These are phyloP conservation scores for Diaporthe citrichinensis DNA, from an alignment of 2,329 filamentous ascomycete species.

Conservation along the genomic window DNA sequence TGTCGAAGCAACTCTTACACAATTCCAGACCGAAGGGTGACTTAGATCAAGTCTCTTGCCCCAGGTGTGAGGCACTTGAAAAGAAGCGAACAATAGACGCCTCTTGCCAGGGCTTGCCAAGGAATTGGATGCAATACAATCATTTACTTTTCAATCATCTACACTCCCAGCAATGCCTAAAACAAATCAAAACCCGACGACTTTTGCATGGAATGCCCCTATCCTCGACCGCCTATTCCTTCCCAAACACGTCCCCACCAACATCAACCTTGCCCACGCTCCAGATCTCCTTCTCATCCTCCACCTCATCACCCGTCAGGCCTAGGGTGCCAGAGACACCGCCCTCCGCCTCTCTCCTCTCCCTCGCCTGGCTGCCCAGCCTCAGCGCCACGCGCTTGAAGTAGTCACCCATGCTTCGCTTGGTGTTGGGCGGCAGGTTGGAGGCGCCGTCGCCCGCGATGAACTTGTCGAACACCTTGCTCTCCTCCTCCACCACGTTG, in stretches of 20 bases:
- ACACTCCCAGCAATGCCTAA: slow-evolving; percentile 29
- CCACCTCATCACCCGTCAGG: slow-evolving; percentile 88
- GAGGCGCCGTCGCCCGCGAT: slow-evolving; percentile 76
- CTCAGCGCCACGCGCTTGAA: slow-evolving; percentile 93
- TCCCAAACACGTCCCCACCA: slow-evolving; percentile 70
- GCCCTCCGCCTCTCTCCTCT: slow-evolving; percentile 92
- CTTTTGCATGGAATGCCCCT: slow-evolving; percentile 1
- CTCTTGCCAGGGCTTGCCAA: no score
- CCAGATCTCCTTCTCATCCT: slow-evolving; percentile 97
- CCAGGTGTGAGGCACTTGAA: background rate
- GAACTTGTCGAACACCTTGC: slow-evolving; percentile 91
- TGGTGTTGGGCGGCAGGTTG: slow-evolving; percentile 77
- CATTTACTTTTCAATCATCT: slow-evolving; percentile 27
- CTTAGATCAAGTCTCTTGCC: background rate
- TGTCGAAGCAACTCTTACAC: background rate
- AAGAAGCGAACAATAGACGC: background rate
- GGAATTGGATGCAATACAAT: background rate
- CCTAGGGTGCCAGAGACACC: slow-evolving; percentile 84
- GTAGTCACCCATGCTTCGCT: slow-evolving; percentile 95
- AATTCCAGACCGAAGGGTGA: background rate
- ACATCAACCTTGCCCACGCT: slow-evolving; percentile 92
- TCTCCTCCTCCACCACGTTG: slow-evolving; percentile 88
- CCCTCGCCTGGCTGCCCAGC: slow-evolving; percentile 87
- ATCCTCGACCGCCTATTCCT: slow-evolving; percentile 43
- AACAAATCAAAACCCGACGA: background rate